Evolutionary conservation across 129 eudicot species (phyloP).

Genomic region (Chrysanthemum seticuspe): DNA sequence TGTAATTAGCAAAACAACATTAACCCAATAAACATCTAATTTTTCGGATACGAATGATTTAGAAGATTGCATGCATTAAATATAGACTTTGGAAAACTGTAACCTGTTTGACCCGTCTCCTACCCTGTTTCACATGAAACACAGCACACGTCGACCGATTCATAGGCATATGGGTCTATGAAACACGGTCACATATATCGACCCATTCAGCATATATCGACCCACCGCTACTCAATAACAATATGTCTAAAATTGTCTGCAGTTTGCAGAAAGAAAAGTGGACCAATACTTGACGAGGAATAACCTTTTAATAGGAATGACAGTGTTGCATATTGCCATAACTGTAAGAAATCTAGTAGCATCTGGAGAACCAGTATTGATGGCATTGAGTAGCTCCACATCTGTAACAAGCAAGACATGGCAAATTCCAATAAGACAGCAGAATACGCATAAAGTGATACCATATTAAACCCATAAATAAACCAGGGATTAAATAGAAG

Average conservation of each 20-base stretch:
- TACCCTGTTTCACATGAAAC: background rate
- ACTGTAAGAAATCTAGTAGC: constrained; percentile 76
- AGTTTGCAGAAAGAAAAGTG: background rate
- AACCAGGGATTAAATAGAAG: constrained; percentile 9
- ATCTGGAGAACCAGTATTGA: constrained; percentile 64
- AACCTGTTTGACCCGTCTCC: background rate
- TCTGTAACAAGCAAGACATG: constrained; percentile 50
- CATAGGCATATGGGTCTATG: background rate
- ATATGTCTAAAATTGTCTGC: background rate
- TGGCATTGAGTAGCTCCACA: constrained; percentile 68
- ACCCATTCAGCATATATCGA: background rate
- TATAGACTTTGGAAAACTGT: background rate
- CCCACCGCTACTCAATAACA: background rate
- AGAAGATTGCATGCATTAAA: constrained; percentile 11
- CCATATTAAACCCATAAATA: background rate
- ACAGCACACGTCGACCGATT: background rate
- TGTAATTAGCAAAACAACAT: background rate
- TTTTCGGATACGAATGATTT: background rate
- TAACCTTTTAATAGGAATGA: constrained; percentile 83
- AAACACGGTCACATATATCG: too few species aligned
- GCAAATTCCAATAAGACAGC: constrained; percentile 9
- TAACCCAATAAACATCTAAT: background rate
- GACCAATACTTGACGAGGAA: constrained; percentile 5
- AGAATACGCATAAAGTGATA: background rate
- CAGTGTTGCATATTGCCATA: constrained; percentile 96